Evolutionary conservation across 2,329 filamentous ascomycete species (phyloP).

Genomic region (Sporothrix humicola): DNA sequence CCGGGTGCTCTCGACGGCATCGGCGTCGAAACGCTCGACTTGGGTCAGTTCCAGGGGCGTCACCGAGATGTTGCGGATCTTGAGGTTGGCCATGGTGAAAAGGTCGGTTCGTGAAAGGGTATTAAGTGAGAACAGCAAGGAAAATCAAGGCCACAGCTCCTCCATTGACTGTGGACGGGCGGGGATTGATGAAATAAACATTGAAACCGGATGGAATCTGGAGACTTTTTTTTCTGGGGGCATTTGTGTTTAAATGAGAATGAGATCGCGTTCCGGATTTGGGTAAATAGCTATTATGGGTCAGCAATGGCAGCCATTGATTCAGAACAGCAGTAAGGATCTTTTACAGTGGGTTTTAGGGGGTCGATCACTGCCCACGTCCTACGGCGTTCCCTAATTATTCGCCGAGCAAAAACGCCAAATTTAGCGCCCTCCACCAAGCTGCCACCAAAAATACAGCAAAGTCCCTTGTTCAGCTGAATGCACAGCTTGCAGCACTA

Average conservation of each 20-base stretch:
- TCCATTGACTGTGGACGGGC: neutral
- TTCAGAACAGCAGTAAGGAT: neutral
- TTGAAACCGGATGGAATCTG: neutral
- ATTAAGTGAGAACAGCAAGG: too few relatives aligned
- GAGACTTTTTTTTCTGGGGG: neutral
- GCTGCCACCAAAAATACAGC: too few relatives aligned
- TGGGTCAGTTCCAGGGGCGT: slow-evolving; percentile 72
- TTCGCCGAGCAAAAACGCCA: neutral
- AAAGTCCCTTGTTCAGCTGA: slow-evolving; percentile 22
- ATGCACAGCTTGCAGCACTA: neutral
- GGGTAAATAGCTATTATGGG: neutral
- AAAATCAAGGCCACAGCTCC: slow-evolving; percentile 6
- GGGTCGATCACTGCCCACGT: neutral
- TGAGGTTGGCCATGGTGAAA: slow-evolving; percentile 61
- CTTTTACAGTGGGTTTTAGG: slow-evolving; percentile 16
- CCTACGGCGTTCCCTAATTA: neutral
- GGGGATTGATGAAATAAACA: neutral
- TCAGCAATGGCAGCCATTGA: neutral
- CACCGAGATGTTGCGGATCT: slow-evolving; percentile 81
- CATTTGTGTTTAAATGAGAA: slow-evolving; percentile 10
- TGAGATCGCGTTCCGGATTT: slow-evolving; percentile 9
- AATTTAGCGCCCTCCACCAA: neutral
- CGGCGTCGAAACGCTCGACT: slow-evolving; percentile 73
- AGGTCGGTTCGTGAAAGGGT: neutral
- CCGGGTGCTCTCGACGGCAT: slow-evolving; percentile 49